A percentile compares a stretch with the other conserved stretches of the same genome.
phyloP scores from a whole-genome alignment of 208 protist genomes.

The Crithidia sp. region DNA sequence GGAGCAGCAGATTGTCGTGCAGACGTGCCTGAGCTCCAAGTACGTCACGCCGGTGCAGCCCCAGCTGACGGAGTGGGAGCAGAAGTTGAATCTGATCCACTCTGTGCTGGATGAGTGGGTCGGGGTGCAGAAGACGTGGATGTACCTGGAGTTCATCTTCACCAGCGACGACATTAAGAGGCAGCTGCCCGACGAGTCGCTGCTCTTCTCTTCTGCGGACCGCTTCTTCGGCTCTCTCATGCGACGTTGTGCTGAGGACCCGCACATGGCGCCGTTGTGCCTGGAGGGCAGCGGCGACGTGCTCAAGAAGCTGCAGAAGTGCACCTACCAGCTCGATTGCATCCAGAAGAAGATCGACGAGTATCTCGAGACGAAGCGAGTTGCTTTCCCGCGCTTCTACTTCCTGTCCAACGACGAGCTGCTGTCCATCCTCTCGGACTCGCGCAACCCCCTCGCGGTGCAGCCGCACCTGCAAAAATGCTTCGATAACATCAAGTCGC shows the following conservation, averaged over 20 bases:
- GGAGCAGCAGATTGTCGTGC: slow-evolving; percentile 88
- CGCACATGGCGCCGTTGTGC: slow-evolving; percentile 86
- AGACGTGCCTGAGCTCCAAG: slow-evolving; percentile 87
- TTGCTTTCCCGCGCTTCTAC: slow-evolving; percentile 96
- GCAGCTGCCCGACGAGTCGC: slow-evolving; percentile 90
- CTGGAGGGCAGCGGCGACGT: slow-evolving; percentile 62
- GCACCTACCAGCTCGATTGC: slow-evolving; percentile 88
- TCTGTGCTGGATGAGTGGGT: slow-evolving; percentile 94
- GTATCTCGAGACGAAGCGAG: slow-evolving; percentile 96
- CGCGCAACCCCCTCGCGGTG: slow-evolving; percentile 93
- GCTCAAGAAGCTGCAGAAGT: slow-evolving; percentile 88
- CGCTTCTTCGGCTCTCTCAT: slow-evolving; percentile 91
- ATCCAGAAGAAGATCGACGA: slow-evolving; percentile 96
- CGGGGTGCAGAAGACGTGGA: slow-evolving; percentile 94
- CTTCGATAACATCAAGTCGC: slow-evolving; percentile 94
- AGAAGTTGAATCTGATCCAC: slow-evolving; percentile 74
- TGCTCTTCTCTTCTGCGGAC: slow-evolving; percentile 90
- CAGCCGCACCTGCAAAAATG: slow-evolving; percentile 96
- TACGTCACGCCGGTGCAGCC: slow-evolving; percentile 67
- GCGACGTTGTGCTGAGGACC: slow-evolving; percentile 64
- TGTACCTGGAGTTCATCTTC: slow-evolving; percentile 98
- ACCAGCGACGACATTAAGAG: slow-evolving; percentile 96
- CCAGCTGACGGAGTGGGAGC: slow-evolving; percentile 83
- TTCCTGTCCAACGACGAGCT: slow-evolving; percentile 98
- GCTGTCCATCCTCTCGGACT: slow-evolving; percentile 97